Evolutionary conservation across 768 basidiomycete species (phyloP).

Genomic region (Coprinellus micaceus): DNA sequence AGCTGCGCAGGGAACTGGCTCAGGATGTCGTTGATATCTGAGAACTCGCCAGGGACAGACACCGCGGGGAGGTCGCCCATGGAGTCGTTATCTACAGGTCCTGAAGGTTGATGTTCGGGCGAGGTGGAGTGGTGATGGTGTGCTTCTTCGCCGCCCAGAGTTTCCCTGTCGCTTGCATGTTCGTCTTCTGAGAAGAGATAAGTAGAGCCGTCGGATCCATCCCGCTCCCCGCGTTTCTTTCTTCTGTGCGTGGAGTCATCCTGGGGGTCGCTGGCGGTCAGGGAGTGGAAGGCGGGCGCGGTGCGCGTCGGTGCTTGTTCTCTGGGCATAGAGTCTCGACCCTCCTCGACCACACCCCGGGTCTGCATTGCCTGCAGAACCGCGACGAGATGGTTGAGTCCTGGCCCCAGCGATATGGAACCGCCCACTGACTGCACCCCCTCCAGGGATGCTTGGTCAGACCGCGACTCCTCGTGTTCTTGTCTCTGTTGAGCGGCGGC

Average conservation of each 20-base stretch:
- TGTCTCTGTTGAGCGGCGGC: constrained; percentile 71
- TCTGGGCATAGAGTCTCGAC: constrained; percentile 40
- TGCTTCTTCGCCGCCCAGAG: constrained; percentile 24
- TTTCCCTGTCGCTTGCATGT: constrained; percentile 42
- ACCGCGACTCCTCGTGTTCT: constrained; percentile 36
- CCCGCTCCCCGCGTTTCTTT: constrained; percentile 32
- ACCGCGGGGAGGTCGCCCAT: constrained; percentile 45
- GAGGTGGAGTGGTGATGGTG: constrained; percentile 26
- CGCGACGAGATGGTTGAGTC: constrained; percentile 66
- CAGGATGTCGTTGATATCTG: constrained; percentile 74
- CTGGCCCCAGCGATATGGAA: no score
- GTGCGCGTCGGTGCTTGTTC: constrained; percentile 53
- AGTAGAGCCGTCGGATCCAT: constrained; percentile 49
- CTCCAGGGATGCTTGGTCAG: no score
- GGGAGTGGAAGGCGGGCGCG: constrained; percentile 76
- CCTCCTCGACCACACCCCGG: constrained; percentile 48
- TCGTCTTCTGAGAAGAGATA: constrained; percentile 52
- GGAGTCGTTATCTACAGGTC: constrained; percentile 30
- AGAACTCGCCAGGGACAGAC: constrained; percentile 55
- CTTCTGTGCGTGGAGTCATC: constrained; percentile 25
- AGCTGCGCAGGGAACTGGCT: constrained; percentile 71
- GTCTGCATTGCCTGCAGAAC: constrained; percentile 77
- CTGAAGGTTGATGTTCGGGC: constrained; percentile 30
- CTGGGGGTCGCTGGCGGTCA: constrained; percentile 53
- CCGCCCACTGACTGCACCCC: no score